Base-by-base conservation (phyloP, 352 stramenopile genomes). In the Pythium oligandrum region DNA sequence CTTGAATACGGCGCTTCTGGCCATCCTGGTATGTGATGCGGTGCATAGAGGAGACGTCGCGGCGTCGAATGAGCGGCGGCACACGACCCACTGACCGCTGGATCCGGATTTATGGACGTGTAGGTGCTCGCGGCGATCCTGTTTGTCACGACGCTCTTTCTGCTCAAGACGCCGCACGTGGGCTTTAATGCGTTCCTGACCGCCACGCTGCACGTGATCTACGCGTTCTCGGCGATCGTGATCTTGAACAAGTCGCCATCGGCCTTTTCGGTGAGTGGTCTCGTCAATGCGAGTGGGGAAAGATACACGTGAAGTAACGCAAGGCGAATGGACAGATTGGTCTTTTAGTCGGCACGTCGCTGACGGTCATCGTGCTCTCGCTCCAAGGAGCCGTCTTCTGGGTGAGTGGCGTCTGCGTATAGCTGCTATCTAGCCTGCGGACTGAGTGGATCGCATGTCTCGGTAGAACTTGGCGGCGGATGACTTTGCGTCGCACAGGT, bases 241-340 rank as follows among this genome's bases (percentile, higher is more conserved):
- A 75, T 88, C 44, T 64, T 93, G 40, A 90, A 90, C 69, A 90
- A 90, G 50, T 74, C 79, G 47, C 82, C 82, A 1, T 93, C 82
- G 1, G 82, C 79, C 33, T 93, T 86, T 60, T 88, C 74, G 51
- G 82, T 90, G 53, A 53, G 71, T 69, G n/a, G 4, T 45, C 0
- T 26, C 17, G 17, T 26, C 17, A 26, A 26, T 26, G 17, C 17
- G 17, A 26, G 17, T 26, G 17, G 17, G 17, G 17, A 26, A 26
- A 26, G 17, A 26, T 26, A 26, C 17, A 26, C 17, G 17, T 26
- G 17, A 26, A 26, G 17, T 26, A 26, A 26, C 17, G 17, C 17
- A 26, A 26, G 17, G 17, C 17, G 17, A 26, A 26, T 26, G 17
- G 17, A 35, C 54, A 93, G 82, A 87, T 90, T 59, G 82, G 82